Conservation (phyloP, 2,329 filamentous ascomycete genomes). For the Decorospora gaudefroyi region DNA sequence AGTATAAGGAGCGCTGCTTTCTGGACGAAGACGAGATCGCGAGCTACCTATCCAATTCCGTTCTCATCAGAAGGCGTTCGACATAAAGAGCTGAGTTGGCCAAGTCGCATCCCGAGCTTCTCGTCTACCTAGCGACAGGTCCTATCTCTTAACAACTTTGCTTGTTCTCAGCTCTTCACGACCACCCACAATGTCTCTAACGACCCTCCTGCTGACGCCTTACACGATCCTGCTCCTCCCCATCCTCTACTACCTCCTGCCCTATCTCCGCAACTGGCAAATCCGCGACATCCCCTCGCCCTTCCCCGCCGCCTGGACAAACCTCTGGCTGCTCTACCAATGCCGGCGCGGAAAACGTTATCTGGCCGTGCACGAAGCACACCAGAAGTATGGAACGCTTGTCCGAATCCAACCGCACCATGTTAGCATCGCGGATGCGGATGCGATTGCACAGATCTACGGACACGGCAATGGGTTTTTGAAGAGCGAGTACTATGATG, state of each 20-base stretch:
- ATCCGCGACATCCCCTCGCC: constrained; percentile 63
- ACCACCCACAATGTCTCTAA: constrained; percentile 36
- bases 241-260: constrained; percentile 61
- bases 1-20: constrained; percentile 9
- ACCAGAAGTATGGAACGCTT: constrained; percentile 76
- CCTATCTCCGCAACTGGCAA: constrained; percentile 64
- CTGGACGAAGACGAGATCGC: neutral
- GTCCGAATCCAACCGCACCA: constrained; percentile 85
- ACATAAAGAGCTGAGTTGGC: constrained; percentile 2
- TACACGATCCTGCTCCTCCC: constrained; percentile 56
- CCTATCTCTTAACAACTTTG: constrained; percentile 1
- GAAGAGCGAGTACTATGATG: constrained; percentile 80
- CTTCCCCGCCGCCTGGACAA: constrained; percentile 69
- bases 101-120: too few species aligned
- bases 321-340: constrained; percentile 75
- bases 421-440: constrained; percentile 77
- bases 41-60: neutral
- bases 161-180: constrained; percentile 2
- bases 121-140: too few species aligned
- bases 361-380: constrained; percentile 68
- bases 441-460: constrained; percentile 76
- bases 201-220: constrained; percentile 50
- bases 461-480: constrained; percentile 62
- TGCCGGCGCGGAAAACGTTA: constrained; percentile 63
- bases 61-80: neutral